These are phyloP conservation scores for Combretum micranthum DNA, from an alignment of 345 rosid genomes.

Conservation along the genomic window DNA sequence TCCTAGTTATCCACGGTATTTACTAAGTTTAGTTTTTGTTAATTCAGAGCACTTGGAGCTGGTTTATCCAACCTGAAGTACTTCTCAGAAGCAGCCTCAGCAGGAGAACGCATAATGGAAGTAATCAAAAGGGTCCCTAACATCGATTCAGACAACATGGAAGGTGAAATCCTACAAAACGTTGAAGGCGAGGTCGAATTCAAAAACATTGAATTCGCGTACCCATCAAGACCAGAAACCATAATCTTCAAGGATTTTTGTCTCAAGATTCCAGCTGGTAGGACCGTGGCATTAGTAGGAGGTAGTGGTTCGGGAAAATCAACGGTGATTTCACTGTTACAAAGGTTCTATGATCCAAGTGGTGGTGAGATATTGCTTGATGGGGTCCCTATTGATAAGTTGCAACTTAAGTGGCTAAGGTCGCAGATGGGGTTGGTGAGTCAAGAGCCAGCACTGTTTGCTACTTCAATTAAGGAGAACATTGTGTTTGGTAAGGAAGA, in stretches of 20 bases:
- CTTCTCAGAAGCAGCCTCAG: constrained; percentile 60
- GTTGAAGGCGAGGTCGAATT: constrained; percentile 62
- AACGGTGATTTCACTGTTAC: constrained; percentile 65
- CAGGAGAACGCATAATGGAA: constrained; percentile 63
- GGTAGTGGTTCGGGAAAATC: constrained; percentile 93
- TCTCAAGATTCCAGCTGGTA: constrained; percentile 60
- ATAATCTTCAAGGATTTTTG: constrained; percentile 47
- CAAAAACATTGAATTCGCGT: constrained; percentile 53
- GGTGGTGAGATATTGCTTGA: constrained; percentile 71
- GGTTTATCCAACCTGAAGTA: constrained; percentile 67
- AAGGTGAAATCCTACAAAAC: constrained; percentile 39
- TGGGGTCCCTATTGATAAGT: constrained; percentile 47
- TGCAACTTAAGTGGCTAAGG: constrained; percentile 82
- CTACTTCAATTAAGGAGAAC: constrained; percentile 67
- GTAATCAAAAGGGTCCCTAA: constrained; percentile 65
- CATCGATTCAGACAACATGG: constrained; percentile 59
- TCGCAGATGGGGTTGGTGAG: constrained; percentile 83
- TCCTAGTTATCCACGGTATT: too few species aligned
- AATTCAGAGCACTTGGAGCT: constrained; percentile 51
- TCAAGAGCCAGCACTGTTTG: constrained; percentile 75
- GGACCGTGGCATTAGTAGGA: constrained; percentile 77
- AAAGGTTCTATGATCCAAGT: constrained; percentile 75
- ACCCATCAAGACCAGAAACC: constrained; percentile 79
- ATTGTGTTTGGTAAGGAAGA: constrained; percentile 73
- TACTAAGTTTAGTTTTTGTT: too few species aligned